phyloP scores from a whole-genome alignment of 1,284 basidiomycete genomes.

The Pascua sp. region DNA sequence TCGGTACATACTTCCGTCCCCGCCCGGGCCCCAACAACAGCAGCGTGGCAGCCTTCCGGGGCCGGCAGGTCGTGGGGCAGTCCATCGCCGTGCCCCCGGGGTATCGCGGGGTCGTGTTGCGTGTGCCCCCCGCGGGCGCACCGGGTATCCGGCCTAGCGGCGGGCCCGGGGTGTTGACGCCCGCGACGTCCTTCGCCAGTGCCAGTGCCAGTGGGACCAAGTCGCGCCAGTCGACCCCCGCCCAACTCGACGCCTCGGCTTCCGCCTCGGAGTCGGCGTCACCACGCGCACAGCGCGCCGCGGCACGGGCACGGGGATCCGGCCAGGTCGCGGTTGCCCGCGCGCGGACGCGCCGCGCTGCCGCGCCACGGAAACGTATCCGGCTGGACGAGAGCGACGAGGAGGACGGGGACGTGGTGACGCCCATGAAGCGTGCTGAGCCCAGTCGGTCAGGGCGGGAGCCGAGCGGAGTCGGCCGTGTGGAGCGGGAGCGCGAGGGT shows the following conservation, averaged over 20 bases:
- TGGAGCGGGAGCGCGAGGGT: slow-evolving; percentile 1
- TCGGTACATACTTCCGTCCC: slow-evolving; percentile 33
- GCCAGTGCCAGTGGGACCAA: slow-evolving; percentile 1
- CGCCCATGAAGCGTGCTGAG: not conserved
- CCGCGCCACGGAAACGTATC: slow-evolving; percentile 19
- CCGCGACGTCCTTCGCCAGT: not conserved
- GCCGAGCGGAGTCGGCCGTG: too few relatives aligned
- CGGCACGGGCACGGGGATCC: slow-evolving; percentile 23
- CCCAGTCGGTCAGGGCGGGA: too few relatives aligned
- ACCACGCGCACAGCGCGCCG: not conserved
- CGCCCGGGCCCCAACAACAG: slow-evolving; percentile 22
- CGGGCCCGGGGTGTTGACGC: not conserved
- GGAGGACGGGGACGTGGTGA: slow-evolving; percentile 19
- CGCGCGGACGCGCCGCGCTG: slow-evolving; percentile 19
- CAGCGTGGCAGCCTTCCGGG: slow-evolving; percentile 36
- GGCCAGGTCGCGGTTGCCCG: slow-evolving; percentile 37
- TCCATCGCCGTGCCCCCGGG: slow-evolving; percentile 30
- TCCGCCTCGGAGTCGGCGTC: not conserved
- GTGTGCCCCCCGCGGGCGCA: slow-evolving; percentile 19
- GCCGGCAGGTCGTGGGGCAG: slow-evolving; percentile 36
- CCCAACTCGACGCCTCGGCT: slow-evolving; percentile 1
- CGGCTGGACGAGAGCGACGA: slow-evolving; percentile 36
- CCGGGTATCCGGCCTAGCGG: too few relatives aligned
- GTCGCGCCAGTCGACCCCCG: slow-evolving; percentile 10
- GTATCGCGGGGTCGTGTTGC: slow-evolving; percentile 33